phyloP scores from a whole-genome alignment of 768 basidiomycete species.

The Dendrothele bispora region DNA sequence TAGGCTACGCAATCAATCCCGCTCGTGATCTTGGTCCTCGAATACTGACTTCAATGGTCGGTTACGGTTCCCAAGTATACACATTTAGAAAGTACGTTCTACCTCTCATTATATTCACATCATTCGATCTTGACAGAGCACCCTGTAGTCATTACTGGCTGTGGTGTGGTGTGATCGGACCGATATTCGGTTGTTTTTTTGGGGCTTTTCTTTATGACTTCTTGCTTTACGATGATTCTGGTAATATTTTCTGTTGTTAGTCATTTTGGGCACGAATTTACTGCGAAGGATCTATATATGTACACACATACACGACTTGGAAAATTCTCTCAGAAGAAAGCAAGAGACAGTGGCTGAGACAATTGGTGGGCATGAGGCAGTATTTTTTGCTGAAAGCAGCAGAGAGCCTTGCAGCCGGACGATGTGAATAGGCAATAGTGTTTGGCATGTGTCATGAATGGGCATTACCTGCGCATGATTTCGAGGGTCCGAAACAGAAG shows the following conservation, averaged over 20 bases:
- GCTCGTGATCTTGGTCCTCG: conserved; percentile 69
- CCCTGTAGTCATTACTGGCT: conserved; percentile 74
- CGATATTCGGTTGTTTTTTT: conserved; percentile 57
- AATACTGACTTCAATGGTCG: conserved; percentile 68
- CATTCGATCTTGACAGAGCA: conserved; percentile 17
- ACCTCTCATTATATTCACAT: conserved; percentile 3
- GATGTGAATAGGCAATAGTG: too few species aligned
- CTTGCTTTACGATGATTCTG: conserved; percentile 57
- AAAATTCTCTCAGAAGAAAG: too few species aligned
- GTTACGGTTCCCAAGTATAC: conserved; percentile 55
- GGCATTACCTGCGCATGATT: too few species aligned
- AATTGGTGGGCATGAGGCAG: too few species aligned
- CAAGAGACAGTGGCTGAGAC: too few species aligned
- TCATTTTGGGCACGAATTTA: too few species aligned
- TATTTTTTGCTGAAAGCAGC: too few species aligned
- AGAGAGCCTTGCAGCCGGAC: too few species aligned
- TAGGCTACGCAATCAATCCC: conserved; percentile 41
- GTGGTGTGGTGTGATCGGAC: conserved; percentile 64
- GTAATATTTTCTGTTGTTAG: conserved; percentile 53
- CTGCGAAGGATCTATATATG: too few species aligned
- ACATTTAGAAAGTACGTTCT: conserved; percentile 41
- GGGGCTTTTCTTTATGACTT: conserved; percentile 61
- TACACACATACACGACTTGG: too few species aligned
- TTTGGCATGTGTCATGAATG: too few species aligned
- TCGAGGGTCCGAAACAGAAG: too few species aligned